Evolutionary conservation across 768 basidiomycete genomes (phyloP), one percentile per base, ranked within the genome.

Genomic region (Leucosporidium scottii): DNA sequence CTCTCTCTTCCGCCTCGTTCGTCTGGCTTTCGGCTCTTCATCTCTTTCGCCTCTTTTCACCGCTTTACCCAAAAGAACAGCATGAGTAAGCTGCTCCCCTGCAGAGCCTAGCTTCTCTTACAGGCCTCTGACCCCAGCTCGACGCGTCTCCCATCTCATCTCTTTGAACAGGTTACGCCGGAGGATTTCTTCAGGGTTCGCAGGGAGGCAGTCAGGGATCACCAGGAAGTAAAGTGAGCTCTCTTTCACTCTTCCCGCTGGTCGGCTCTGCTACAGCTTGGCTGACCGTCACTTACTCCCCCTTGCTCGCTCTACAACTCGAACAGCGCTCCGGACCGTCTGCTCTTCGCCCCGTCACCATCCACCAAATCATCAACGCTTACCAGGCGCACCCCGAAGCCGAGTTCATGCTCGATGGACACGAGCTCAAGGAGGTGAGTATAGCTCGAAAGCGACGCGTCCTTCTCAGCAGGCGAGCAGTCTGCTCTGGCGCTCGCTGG

Each of bases 321-420:
- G 13, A 28, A 28, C 59, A 74, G 73, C 64, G 65, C 44, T 49
- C 64, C 25, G 66, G 70, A 49, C 75, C 73, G n/a, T 63, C 74
- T 21, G 78, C 86, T 3, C 77, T 87, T 28, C 82, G 91, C 47
- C 90, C 91, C 5, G 83, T 91, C 60, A 91, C 88, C 4, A 83
- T 89, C 73, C 82, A 84, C 61, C 92, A 94, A 76, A 82, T 96
- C 55, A 76, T 81, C 47, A 83, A 84, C 72, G 88, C 93, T 2
- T 82, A 80, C n/a, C 92, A 93, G 80, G 82, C 86, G 8, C 90
- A 94, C 76, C 82, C 87, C 1, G 93, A 97, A 72, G 87, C 90
- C 3, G 91, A 93, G 66, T 96, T 91, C 86, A 82, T 82, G 67
- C 81, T 98, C 44, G 92, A 92, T 66, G 88, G 86, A 34, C 79